Percentiles rank a stretch among this genome's conserved stretches.
These are phyloP conservation scores for Artemisia argyi DNA, from an alignment of 129 eudicot genomes.

Conservation along the genomic window DNA sequence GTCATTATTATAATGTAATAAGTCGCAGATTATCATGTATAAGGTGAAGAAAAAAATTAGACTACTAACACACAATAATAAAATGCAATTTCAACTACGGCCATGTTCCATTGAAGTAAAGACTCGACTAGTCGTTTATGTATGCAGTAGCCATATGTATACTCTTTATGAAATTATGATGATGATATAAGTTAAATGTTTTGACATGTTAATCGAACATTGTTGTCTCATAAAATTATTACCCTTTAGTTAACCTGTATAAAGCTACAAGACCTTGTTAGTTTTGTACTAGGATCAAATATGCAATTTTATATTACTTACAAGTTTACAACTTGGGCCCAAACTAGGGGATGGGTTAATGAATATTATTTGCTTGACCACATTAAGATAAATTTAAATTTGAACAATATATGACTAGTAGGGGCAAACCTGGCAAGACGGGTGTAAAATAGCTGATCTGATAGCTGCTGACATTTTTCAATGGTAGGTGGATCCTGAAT, in stretches of 20 bases:
- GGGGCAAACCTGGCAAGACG: slow-evolving; percentile 35
- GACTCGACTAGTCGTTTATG: not conserved
- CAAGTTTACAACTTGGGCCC: not conserved
- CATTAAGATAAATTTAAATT: not conserved
- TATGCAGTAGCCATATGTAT: not conserved
- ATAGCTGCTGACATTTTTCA: slow-evolving; percentile 32
- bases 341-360: not conserved
- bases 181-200: not conserved
- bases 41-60: not conserved
- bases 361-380: not conserved
- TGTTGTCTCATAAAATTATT: not conserved
- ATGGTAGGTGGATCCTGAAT: slow-evolving; percentile 42
- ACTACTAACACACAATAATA: too few species aligned
- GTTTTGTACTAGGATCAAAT: not conserved
- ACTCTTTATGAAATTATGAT: not conserved
- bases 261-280: not conserved
- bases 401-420: not conserved
- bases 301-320: not conserved
- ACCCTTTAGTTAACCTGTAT: not conserved
- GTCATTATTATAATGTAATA: not conserved
- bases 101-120: not conserved
- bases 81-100: too few species aligned
- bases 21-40: not conserved
- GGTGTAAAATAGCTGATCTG: slow-evolving; percentile 37
- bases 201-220: not conserved